phyloP scores from a whole-genome alignment of 2,329 filamentous ascomycete species.

The Calonectria multiphialidica region DNA sequence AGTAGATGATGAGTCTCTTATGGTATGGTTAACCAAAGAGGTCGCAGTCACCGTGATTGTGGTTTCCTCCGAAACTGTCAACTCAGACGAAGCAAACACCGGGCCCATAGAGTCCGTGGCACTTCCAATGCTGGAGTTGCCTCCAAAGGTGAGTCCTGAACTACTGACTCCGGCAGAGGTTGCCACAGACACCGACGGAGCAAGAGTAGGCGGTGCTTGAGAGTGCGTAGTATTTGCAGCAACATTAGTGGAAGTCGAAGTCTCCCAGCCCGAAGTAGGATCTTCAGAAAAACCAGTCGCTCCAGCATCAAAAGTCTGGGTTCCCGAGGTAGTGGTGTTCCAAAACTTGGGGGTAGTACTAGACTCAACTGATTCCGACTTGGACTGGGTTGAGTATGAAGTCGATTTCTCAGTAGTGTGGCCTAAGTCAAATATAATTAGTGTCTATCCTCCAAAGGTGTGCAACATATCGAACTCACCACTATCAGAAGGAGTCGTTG shows the following conservation, averaged over 20 bases:
- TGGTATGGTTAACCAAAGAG: not conserved
- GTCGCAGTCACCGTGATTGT: not conserved
- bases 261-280: not conserved
- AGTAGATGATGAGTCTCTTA: not conserved
- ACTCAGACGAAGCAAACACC: not conserved
- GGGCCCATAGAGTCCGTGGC: not conserved
- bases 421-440: slow-evolving; percentile 24
- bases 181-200: too few relatives aligned
- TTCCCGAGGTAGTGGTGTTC: not conserved
- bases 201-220: not conserved
- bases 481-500: slow-evolving; percentile 8
- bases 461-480: slow-evolving; percentile 18
- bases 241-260: not conserved
- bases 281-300: not conserved
- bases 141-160: too few relatives aligned
- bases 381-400: not conserved
- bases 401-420: not conserved
- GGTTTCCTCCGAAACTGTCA: not conserved
- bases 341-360: not conserved
- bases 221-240: not conserved
- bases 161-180: not conserved
- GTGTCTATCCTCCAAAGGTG: not conserved
- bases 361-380: not conserved
- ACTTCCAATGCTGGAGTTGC: not conserved
- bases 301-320: not conserved